Base-by-base conservation (phyloP, 2,329 filamentous ascomycete species). In the Calonectria pseudoturangicola region DNA sequence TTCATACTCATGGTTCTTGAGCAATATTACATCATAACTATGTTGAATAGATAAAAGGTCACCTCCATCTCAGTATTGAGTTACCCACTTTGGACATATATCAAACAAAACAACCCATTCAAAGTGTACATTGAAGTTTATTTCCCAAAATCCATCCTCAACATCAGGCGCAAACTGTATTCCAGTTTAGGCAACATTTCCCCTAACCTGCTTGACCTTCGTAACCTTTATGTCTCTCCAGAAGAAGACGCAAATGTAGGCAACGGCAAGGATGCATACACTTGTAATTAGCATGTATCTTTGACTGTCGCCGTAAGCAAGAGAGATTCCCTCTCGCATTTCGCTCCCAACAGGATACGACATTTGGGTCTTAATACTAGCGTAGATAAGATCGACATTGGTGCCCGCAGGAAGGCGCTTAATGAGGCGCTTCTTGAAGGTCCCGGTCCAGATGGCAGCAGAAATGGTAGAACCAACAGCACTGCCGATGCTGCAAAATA, bases 401-500 rank as follows among this genome's bases (percentile, higher is more conserved):
- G 82, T 79, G 3, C 79, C 82, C 2, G 84, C 73, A 13, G 91
- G 90, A 0, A 92, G 84, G 73, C 90, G 87, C 50, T 82, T 78
- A 25, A 77, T 77, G 16, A 93, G 85, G 13, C 87, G 87, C 21
- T 84, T 82, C 6, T 87, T 88, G 77, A 94, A 89, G 1, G 89
- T 87, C 72, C 88, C 87, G 0, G 89, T 90, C 92, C 92, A 94
- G 73, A 94, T 90, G 12, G 92, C 91, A 0, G 88, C 88, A 1
- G 92, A 88, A 60, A 94, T 87, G 9, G 91, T 88, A 2, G 86
- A 87, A 1, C 91, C 92, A 7, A 92, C 84, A 1, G 91, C 90
- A 25, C 87, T 88, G 48, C 92, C 92, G 71, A 93, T 87, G 72
- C 88, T 89, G 74, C 89, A 87, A 43, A 91, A 90, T 6, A 93